A percentile compares a stretch with the other conserved stretches of the same genome.
Evolutionary conservation across 148 eudicot genomes (phyloP).

Genomic region (Simmondsia chinensis): DNA sequence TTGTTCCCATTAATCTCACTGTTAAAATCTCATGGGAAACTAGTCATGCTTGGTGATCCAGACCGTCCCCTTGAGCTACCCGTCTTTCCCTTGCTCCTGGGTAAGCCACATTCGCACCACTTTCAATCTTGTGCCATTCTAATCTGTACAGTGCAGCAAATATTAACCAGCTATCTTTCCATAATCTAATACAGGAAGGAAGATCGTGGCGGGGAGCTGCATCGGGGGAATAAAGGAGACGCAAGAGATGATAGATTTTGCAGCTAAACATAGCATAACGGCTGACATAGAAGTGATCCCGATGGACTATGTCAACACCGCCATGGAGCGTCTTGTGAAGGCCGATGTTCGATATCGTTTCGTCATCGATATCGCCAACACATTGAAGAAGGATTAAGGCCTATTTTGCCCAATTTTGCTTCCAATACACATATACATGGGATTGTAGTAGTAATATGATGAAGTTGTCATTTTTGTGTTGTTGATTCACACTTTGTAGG

Average conservation of each 20-base stretch:
- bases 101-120: not conserved
- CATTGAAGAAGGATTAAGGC: conserved; percentile 13
- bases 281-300: conserved; percentile 30
- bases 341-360: conserved; percentile 32
- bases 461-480: too few relatives aligned
- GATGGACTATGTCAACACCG: conserved; percentile 27
- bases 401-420: too few relatives aligned
- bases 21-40: conserved; percentile 11
- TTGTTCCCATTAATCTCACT: conserved; percentile 8
- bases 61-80: conserved; percentile 21
- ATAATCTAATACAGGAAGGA: conserved; percentile 17
- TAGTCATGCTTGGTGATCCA: conserved; percentile 23
- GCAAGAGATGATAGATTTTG: conserved; percentile 37
- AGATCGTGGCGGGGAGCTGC: conserved; percentile 25
- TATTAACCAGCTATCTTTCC: not conserved
- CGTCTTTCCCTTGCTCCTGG: conserved; percentile 15
- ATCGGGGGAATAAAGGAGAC: conserved; percentile 35
- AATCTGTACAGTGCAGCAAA: not conserved
- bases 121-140: not conserved
- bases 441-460: too few relatives aligned
- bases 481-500: too few relatives aligned
- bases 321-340: conserved; percentile 25
- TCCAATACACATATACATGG: too few relatives aligned
- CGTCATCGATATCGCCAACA: conserved; percentile 31
- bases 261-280: conserved; percentile 21